Conservation (phyloP, 345 rosid species). For the Sisymbrium altissimum region DNA sequence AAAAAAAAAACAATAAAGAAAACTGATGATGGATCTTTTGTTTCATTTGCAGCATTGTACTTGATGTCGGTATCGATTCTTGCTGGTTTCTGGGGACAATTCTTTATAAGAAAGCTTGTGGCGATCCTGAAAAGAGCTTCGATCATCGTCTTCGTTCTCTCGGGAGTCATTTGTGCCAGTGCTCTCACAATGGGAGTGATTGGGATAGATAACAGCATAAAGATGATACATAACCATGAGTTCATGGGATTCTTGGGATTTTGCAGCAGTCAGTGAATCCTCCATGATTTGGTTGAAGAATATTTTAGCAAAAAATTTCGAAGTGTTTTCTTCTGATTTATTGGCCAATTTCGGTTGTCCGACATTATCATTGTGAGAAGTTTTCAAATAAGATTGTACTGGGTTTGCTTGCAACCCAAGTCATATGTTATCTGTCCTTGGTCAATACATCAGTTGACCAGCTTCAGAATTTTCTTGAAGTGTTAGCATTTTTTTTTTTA, state of each 20-base stretch:
- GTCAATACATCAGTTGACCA: constrained; percentile 22
- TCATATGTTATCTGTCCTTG: constrained; percentile 2
- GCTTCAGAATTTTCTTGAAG: not conserved
- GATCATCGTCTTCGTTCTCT: constrained; percentile 67
- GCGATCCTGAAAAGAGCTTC: constrained; percentile 60
- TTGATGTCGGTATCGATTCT: constrained; percentile 56
- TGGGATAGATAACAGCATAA: constrained; percentile 56
- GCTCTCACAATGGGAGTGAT: constrained; percentile 80
- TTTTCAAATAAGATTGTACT: not conserved
- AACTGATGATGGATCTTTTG: not conserved
- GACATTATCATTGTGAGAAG: not conserved
- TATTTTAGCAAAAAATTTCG: not conserved
- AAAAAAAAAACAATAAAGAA: not conserved
- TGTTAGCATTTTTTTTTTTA: not conserved
- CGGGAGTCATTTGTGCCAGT: constrained; percentile 77
- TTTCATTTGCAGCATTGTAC: constrained; percentile 54
- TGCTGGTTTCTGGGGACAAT: constrained; percentile 95
- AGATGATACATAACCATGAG: constrained; percentile 68
- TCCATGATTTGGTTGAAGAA: not conserved
- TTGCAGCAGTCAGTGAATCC: constrained; percentile 57
- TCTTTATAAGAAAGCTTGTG: constrained; percentile 58
- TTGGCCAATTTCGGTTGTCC: constrained; percentile 69
- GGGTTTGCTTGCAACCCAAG: constrained; percentile 18
- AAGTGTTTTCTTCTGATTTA: not conserved
- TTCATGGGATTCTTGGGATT: constrained; percentile 84